Base-by-base conservation (phyloP, 805 yeast species). In the Myxozyma udenii region DNA sequence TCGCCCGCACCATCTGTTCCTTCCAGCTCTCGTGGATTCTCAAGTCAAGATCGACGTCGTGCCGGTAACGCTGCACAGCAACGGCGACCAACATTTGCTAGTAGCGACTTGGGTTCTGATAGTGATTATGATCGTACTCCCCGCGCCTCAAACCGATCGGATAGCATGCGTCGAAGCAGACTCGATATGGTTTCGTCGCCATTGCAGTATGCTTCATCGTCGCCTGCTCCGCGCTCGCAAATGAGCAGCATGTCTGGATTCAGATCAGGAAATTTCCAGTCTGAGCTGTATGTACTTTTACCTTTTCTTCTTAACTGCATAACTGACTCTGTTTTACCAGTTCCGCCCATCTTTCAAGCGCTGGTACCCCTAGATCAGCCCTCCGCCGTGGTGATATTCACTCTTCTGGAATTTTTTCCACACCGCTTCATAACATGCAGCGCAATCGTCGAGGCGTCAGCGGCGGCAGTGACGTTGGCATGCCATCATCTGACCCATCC, bases 341-440 rank as follows among this genome's bases (percentile, higher is more conserved):
- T 26, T 48, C 53, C 24, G 40, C 43, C 18, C 45, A 44, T 25
- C 35, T 53, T 16, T 18, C 44, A 3, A 23, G 47, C 6, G 22
- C 54, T 3, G 23, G 49, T n/a, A 47, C 53, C 12, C 55, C 58
- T 22, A 44, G 53, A 6, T 22, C 41, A 9, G 18, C 46, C 21
- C 50, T 52, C 23, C 50, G 80, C 50, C 79, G 96, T 71, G 88
- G 93, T 61, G 96, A 89, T 65, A 74, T 88, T 46, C 84, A 84
- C 64, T 78, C 84, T 0, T 74, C 84, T 0, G 95, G 86, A 48
- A 64, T 72, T 50, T 68, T 78, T n/a, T 78, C 87, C 0, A 82
- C 95, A 2, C 89, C 93, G 28, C 73, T 80, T 52, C 79, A 83
- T 49, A 77, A 78, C 37, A 80, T 78, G 42, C 42, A 44, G 24